These are phyloP conservation scores for Epichloe uncinata DNA, from an alignment of 2,329 filamentous ascomycete species.

Conservation along the genomic window DNA sequence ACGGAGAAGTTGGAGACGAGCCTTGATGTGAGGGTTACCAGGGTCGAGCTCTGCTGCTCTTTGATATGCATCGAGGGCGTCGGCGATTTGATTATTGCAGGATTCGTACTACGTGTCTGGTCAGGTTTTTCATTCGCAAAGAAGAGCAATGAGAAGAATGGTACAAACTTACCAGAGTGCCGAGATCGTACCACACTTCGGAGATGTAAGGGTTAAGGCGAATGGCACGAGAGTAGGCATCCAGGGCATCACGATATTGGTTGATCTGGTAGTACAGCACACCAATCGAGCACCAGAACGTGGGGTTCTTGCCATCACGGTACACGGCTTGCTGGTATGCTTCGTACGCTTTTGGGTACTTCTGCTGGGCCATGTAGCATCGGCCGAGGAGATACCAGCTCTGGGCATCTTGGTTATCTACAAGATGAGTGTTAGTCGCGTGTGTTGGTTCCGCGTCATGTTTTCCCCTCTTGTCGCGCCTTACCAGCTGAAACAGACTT, in stretches of 20 bases:
- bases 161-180: conserved; percentile 57
- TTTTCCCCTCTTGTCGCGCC: conserved; percentile 15
- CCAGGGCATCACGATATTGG: conserved; percentile 93
- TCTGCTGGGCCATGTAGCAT: conserved; percentile 99
- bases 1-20: conserved; percentile 76
- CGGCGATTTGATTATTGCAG: conserved; percentile 96
- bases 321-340: conserved; percentile 98
- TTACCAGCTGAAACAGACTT: conserved; percentile 87
- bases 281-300: conserved; percentile 99
- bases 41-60: conserved; percentile 91
- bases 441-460: not conserved
- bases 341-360: conserved; percentile 97
- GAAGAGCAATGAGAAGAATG: conserved; percentile 21
- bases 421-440: not conserved
- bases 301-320: conserved; percentile 91
- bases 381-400: conserved; percentile 97
- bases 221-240: conserved; percentile 94
- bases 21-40: conserved; percentile 89
- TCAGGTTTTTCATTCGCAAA: not conserved
- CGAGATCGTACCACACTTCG: conserved; percentile 97
- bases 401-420: conserved; percentile 88
- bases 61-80: conserved; percentile 91
- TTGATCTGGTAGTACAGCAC: conserved; percentile 99
- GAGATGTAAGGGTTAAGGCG: conserved; percentile 96
- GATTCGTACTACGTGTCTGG: conserved; percentile 66